A percentile compares a stretch with the other conserved stretches of the same genome.
These are phyloP conservation scores for Xerocomellus intermedius DNA, from an alignment of 768 basidiomycete species.

Conservation along the genomic window DNA sequence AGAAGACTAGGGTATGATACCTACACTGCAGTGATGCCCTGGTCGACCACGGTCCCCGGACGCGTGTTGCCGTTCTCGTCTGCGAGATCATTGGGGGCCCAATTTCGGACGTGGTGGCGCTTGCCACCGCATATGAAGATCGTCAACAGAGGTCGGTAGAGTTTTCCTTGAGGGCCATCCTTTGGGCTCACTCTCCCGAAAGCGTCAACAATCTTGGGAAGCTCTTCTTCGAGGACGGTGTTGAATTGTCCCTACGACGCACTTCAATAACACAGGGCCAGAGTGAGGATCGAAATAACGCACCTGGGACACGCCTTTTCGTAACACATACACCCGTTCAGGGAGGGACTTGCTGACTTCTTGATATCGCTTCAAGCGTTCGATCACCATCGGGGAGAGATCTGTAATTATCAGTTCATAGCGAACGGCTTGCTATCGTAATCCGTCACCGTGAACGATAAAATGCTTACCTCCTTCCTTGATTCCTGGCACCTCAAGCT, in stretches of 20 bases:
- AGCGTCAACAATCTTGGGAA: constrained; percentile 59
- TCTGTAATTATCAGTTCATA: constrained; percentile 65
- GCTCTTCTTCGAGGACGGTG: constrained; percentile 55
- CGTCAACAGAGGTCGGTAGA: constrained; percentile 62
- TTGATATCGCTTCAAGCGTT: constrained; percentile 60
- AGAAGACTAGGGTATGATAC: constrained; percentile 10
- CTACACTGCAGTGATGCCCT: constrained; percentile 70
- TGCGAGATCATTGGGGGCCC: constrained; percentile 48
- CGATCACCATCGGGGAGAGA: constrained; percentile 64
- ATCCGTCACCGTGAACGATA: neutral
- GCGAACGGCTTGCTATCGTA: neutral
- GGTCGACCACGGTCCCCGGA: constrained; percentile 80
- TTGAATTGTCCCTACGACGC: constrained; percentile 68
- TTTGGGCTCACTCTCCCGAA: constrained; percentile 48
- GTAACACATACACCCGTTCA: constrained; percentile 66
- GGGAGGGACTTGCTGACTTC: constrained; percentile 58
- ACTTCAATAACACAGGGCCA: neutral
- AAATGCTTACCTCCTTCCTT: constrained; percentile 24
- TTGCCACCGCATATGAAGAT: constrained; percentile 86
- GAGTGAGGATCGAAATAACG: constrained; percentile 11
- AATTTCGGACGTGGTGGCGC: constrained; percentile 58
- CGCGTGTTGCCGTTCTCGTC: constrained; percentile 73
- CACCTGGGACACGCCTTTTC: constrained; percentile 83
- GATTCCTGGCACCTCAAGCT: constrained; percentile 63
- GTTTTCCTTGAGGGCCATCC: constrained; percentile 38